phyloP scores from a whole-genome alignment of 352 stramenopile species.

The Phytophthora vignae region DNA sequence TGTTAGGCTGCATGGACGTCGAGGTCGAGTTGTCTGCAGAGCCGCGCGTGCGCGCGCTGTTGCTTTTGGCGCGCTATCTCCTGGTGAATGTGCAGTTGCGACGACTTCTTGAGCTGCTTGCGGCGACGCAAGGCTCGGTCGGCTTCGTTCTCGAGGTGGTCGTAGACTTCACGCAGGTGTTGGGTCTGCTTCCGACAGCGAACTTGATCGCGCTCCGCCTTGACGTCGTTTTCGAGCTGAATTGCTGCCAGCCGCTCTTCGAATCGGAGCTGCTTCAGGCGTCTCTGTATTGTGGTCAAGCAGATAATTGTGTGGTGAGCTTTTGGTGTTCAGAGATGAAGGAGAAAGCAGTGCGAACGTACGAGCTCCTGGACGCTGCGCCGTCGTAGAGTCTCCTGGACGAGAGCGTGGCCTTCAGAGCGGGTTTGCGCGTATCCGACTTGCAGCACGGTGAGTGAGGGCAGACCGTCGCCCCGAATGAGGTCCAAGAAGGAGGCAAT shows the following conservation, averaged over 20 bases:
- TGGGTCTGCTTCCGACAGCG: conserved; percentile 53
- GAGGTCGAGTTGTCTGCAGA: conserved; percentile 20
- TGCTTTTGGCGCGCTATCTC: conserved; percentile 63
- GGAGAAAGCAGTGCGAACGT: no score
- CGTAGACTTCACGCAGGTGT: conserved; percentile 54
- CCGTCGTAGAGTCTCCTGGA: conserved; percentile 40
- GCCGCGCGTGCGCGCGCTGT: conserved; percentile 32
- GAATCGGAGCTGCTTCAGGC: conserved; percentile 56
- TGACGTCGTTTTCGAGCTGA: conserved; percentile 41
- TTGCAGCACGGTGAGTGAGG: conserved; percentile 63
- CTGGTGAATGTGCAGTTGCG: conserved; percentile 68
- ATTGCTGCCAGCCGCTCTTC: conserved; percentile 41
- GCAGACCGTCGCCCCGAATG: conserved; percentile 52
- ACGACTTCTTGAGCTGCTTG: conserved; percentile 63
- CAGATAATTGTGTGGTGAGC: not conserved
- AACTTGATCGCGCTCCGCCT: conserved; percentile 38
- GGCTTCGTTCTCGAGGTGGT: conserved; percentile 63
- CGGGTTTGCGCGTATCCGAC: conserved; percentile 57
- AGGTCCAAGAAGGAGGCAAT: conserved; percentile 64
- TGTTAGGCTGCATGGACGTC: conserved; percentile 23
- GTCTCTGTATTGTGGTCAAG: conserved; percentile 18
- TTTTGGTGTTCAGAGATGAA: not conserved
- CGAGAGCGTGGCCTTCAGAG: conserved; percentile 47
- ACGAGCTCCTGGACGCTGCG: conserved; percentile 72
- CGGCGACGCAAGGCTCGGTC: conserved; percentile 58